These are phyloP conservation scores for Stylonectria norvegica DNA, from an alignment of 2,329 filamentous ascomycete genomes.

Conservation along the genomic window DNA sequence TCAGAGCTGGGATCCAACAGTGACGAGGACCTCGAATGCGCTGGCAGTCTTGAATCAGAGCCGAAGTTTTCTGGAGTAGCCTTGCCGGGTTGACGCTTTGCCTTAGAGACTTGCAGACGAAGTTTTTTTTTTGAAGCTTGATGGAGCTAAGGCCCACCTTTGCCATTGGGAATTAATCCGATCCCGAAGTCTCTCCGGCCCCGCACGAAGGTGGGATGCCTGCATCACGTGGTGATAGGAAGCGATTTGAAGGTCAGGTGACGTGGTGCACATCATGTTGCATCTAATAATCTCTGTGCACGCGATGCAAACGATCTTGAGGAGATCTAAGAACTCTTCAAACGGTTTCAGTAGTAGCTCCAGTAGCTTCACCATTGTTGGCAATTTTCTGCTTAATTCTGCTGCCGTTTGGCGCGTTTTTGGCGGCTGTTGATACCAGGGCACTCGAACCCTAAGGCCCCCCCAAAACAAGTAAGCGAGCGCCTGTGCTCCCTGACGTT, in stretches of 20 bases:
- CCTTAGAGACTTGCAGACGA: conserved; percentile 30
- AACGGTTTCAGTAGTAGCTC: neutral
- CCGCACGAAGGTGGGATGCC: neutral
- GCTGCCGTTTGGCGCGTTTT: conserved; percentile 6
- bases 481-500: conserved; percentile 37
- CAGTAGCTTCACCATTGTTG: conserved; percentile 6
- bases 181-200: too few species aligned
- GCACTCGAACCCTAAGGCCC: conserved; percentile 40
- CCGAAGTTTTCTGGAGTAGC: conserved; percentile 31
- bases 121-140: conserved; percentile 42
- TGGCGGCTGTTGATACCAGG: conserved; percentile 25
- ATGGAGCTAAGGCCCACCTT: conserved; percentile 26
- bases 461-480: conserved; percentile 44
- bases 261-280: conserved; percentile 10
- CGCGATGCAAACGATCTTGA: neutral
- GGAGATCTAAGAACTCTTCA: neutral
- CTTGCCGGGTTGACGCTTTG: conserved; percentile 27
- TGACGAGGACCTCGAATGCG: conserved; percentile 19
- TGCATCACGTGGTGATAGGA: conserved; percentile 21
- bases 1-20: conserved; percentile 14
- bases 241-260: conserved; percentile 21
- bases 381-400: conserved; percentile 6
- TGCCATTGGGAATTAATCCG: conserved; percentile 23
- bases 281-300: conserved; percentile 2
- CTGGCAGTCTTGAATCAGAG: conserved; percentile 28